phyloP scores from a whole-genome alignment of 495 filamentous ascomycete genomes.

The Penicillium diatomitis region DNA sequence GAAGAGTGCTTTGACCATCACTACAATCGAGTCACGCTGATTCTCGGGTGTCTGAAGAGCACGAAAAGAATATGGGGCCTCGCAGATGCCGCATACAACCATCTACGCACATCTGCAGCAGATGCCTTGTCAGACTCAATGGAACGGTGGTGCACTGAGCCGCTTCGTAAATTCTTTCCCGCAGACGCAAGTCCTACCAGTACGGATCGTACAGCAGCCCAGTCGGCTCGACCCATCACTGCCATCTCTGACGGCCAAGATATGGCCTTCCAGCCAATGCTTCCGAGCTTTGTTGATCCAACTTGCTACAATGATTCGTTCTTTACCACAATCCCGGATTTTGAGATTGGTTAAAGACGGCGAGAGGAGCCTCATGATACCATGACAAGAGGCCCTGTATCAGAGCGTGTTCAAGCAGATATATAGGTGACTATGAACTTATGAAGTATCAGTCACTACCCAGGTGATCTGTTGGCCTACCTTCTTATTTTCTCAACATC shows the following conservation, averaged over 20 bases:
- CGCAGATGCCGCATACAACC: constrained; percentile 20
- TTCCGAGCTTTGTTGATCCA: constrained; percentile 24
- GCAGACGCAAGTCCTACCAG: constrained; percentile 13
- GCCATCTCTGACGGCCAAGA: constrained; percentile 19
- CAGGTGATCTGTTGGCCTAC: too few relatives aligned
- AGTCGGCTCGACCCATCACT: constrained; percentile 6
- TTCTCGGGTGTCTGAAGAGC: constrained; percentile 31
- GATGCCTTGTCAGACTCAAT: constrained; percentile 26
- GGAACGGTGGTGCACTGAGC: constrained; percentile 24
- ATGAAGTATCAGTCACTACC: too few relatives aligned
- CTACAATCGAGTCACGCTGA: constrained; percentile 31
- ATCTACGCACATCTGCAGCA: constrained; percentile 23
- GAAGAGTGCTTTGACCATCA: constrained; percentile 35
- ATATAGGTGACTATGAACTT: too few relatives aligned
- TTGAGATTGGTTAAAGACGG: constrained; percentile 14
- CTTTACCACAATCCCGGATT: constrained; percentile 21
- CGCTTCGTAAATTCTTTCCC: constrained; percentile 17
- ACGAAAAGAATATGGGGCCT: constrained; percentile 26
- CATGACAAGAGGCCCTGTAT: too few relatives aligned
- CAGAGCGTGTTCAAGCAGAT: too few relatives aligned
- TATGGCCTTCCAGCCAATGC: constrained; percentile 19
- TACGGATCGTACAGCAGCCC: constrained; percentile 8
- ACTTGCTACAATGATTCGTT: constrained; percentile 27
- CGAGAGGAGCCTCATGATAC: too few relatives aligned
- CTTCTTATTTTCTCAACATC: too few relatives aligned